These are phyloP conservation scores for Mariannaea sp. DNA, from an alignment of 2,329 filamentous ascomycete species.

Conservation along the genomic window DNA sequence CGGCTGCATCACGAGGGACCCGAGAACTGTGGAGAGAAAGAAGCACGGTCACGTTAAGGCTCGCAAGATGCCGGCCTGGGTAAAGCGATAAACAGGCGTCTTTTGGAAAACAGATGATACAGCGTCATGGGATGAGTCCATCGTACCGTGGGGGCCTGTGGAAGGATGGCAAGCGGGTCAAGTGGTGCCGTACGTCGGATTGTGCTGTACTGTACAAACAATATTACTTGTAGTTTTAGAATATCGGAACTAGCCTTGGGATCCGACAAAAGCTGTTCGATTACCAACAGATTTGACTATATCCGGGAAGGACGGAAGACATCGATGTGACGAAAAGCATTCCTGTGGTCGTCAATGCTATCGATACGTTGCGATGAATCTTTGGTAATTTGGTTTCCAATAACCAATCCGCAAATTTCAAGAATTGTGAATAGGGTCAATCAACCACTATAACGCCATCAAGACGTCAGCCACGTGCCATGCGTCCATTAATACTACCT, in stretches of 20 bases:
- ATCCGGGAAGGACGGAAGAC: not conserved
- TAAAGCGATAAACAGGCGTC: constrained; percentile 68
- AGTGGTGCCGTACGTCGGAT: constrained; percentile 16
- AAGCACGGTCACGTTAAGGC: constrained; percentile 96
- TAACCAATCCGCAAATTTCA: not conserved
- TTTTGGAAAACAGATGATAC: constrained; percentile 18
- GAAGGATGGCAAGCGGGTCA: constrained; percentile 24
- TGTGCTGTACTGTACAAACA: constrained; percentile 38
- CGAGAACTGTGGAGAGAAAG: constrained; percentile 94
- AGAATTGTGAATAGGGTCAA: not conserved
- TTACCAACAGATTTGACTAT: constrained; percentile 18
- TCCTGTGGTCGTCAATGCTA: constrained; percentile 2
- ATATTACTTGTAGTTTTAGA: constrained; percentile 37
- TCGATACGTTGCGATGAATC: not conserved
- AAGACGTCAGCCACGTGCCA: constrained; percentile 14
- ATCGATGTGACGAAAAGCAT: constrained; percentile 4
- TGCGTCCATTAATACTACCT: constrained; percentile 1
- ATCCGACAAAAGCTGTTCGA: constrained; percentile 16
- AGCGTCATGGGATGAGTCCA: constrained; percentile 23
- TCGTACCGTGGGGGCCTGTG: constrained; percentile 24
- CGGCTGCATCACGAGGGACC: constrained; percentile 89
- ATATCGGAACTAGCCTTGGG: constrained; percentile 25
- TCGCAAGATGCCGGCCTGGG: constrained; percentile 97
- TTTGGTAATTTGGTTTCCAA: not conserved
- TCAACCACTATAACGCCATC: constrained; percentile 3